Evolutionary conservation across 495 filamentous ascomycete genomes (phyloP), one percentile per base, ranked within the genome.

Genomic region (Amniculicola lignicola): DNA sequence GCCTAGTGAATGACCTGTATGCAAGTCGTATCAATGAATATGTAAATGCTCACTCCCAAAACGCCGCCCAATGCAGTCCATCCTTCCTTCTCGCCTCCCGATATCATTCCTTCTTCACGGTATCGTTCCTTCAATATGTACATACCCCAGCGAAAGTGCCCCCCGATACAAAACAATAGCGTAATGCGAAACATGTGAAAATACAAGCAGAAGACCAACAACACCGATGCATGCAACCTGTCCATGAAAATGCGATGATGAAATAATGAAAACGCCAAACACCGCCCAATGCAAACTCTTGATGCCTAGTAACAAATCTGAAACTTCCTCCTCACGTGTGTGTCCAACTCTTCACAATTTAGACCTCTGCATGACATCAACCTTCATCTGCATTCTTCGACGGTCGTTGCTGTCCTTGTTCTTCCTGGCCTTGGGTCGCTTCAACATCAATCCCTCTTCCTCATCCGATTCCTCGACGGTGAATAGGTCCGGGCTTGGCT

Each of bases 401-500:
- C 43, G 54, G 25, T 59, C 52, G 25, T 22, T 54, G 49, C 62
- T 53, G 58, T 65, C 57, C 51, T 61, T 50, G 57, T 52, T 52
- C 62, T 56, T 47, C 15, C 24, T 50, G 16, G 41, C 35, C 56
- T 41, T 57, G 19, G 16, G 14, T n/a, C 47, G 51, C 44, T 41
- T 37, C 37, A 44, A 29, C 37, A 27, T 14, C 21, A 28, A 10
- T 7, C 23, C 12, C 33, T 61, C 59, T 35, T 51, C 56, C 44
- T 65, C 62, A 40, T 52, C 55, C 23, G 70, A 68, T 36, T 74
- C 72, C 12, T 63, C 49, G 28, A 74, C 67, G 12, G 72, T 66
- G 58, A 68, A 72, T 6, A 74, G 51, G 35, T 72, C 69, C 21
- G 64, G 64, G 51, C 70, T 71, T 23, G 71, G 72, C 54, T 72